Percentiles rank a stretch among this genome's conserved stretches.
phyloP scores from a whole-genome alignment of 345 rosid species.

The Hibiscus syriacus region DNA sequence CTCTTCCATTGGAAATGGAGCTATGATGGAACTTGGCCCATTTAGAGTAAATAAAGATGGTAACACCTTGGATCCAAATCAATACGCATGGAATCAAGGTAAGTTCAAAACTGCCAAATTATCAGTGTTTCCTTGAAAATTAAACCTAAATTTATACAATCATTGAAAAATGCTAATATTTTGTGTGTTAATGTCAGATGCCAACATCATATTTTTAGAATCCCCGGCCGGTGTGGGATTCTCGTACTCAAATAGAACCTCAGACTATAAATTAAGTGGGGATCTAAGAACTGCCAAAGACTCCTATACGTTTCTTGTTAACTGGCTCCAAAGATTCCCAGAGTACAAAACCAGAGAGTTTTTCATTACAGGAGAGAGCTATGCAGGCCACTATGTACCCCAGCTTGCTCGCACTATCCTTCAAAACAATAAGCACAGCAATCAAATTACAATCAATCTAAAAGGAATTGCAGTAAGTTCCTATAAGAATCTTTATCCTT shows the following conservation, averaged over 20 bases:
- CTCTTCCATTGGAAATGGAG: constrained; percentile 36
- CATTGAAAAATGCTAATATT: background rate
- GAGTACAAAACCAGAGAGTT: background rate
- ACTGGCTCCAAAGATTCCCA: background rate
- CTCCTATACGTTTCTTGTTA: constrained; percentile 23
- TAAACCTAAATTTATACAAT: background rate
- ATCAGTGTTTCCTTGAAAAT: no score
- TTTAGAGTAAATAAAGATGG: constrained; percentile 30
- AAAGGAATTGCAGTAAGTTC: constrained; percentile 28
- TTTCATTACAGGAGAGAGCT: constrained; percentile 4
- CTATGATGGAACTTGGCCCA: constrained; percentile 37
- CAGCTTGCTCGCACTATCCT: constrained; percentile 17
- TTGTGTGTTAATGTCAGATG: constrained; percentile 17
- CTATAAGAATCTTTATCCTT: background rate
- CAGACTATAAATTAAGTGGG: constrained; percentile 27
- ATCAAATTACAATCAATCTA: constrained; percentile 26
- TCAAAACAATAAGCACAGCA: constrained; percentile 16
- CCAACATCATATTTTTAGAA: constrained; percentile 42
- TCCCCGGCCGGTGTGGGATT: constrained; percentile 49
- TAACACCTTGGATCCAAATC: constrained; percentile 25
- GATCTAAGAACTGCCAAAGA: constrained; percentile 34
- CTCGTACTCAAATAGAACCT: constrained; percentile 37
- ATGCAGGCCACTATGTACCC: constrained; percentile 20
- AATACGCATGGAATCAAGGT: constrained; percentile 33
- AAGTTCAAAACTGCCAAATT: no score